Base-by-base conservation (phyloP, 129 eudicot species). In the Flaveria sonorensis region DNA sequence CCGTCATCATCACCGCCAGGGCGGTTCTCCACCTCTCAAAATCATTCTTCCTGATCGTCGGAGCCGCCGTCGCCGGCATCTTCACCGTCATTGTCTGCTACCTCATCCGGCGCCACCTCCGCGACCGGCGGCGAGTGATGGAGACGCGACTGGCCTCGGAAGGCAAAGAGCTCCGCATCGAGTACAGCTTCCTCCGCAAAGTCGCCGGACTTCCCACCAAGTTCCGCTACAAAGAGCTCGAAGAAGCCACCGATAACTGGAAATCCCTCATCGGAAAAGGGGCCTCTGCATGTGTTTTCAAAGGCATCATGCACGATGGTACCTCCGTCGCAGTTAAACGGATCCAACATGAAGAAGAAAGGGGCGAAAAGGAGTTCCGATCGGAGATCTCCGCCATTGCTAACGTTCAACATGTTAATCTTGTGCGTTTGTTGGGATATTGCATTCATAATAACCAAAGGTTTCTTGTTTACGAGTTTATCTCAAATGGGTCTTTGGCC, bases 301-400 rank as follows among this genome's bases (percentile, higher is more conserved):
- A 86, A 72, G 98, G 98, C 6, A 64, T 93, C 16, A 69, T 87
- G 19, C 79, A 42, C 52, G 95, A 93, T 40, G 98, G 98, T 0
- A 87, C 95, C 1, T 36, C 72, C 0, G 92, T 93, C 3, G 98
- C 98, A 0, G 96, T 90, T 15, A 93, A 93, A 30, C 45, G 91
- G 70, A 93, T 93, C 72, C 88, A 88, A 15, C 89, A 86, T 11
- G 83, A 79, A 2, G 90, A 85, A n/a, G 98, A 93, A 45, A 77
- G 85, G 0, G 98, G 98, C 0, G 97, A 93, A 32, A 88, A 87
- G 79, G 89, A 81, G 48, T 93, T 93, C 61, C 74, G 85, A 20
- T 87, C 98, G 0, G 98, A 93, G 61, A 92, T 90, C 3, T 89
- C 96, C 3, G 98, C 98, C 3, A 88, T 93, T 59, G 97, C 97